These are phyloP conservation scores for Pichia sp. DNA, from an alignment of 1,139 yeast genomes.

Conservation along the genomic window DNA sequence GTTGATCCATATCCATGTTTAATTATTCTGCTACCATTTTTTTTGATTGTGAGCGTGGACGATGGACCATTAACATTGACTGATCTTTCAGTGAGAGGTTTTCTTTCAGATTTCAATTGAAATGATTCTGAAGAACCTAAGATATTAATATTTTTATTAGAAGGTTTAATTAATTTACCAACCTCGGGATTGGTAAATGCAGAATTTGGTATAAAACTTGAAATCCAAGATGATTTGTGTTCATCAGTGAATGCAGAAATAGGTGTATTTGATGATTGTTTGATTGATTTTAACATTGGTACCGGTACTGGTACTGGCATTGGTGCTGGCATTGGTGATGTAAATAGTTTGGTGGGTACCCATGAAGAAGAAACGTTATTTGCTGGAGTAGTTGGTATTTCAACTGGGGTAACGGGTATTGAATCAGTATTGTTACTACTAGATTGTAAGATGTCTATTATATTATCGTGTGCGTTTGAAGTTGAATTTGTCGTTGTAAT, in stretches of 20 bases:
- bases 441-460: conserved; percentile 13
- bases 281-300: background rate
- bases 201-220: conserved; percentile 26
- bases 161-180: conserved; percentile 25
- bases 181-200: conserved; percentile 27
- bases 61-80: conserved; percentile 8
- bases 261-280: too few relatives aligned
- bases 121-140: too few relatives aligned
- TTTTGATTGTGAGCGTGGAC: conserved; percentile 37
- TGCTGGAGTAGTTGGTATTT: background rate
- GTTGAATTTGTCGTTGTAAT: conserved; percentile 1
- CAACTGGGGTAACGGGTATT: conserved; percentile 6
- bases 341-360: conserved; percentile 1
- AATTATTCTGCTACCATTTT: conserved; percentile 39
- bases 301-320: background rate
- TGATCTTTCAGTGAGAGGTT: background rate
- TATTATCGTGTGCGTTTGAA: conserved; percentile 16
- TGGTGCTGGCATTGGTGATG: conserved; percentile 13
- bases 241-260: conserved; percentile 13
- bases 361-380: background rate
- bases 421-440: conserved; percentile 7
- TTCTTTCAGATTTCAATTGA: background rate
- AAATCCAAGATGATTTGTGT: conserved; percentile 20
- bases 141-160: conserved; percentile 8
- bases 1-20: conserved; percentile 40